Conservation (phyloP, 345 rosid species). For the Capsella bursapastoris region DNA sequence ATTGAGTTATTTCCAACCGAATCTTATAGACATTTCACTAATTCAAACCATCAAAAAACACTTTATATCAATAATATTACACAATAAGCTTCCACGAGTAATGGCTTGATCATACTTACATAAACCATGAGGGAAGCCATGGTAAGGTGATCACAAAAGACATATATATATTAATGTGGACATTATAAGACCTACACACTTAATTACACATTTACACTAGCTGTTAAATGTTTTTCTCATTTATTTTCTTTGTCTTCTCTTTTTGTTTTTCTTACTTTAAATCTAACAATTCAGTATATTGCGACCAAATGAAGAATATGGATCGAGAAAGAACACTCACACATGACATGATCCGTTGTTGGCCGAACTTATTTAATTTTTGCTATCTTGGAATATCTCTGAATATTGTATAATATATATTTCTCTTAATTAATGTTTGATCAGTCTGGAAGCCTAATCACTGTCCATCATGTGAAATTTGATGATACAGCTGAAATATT, state of each 20-base stretch:
- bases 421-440: slow-evolving; percentile 23
- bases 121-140: slow-evolving; percentile 4
- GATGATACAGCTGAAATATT: neutral
- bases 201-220: slow-evolving; percentile 5
- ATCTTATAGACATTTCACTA: too few relatives aligned
- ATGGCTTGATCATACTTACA: too few relatives aligned
- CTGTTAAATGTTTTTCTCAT: neutral
- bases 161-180: neutral
- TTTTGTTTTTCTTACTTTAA: neutral
- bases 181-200: slow-evolving; percentile 11
- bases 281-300: neutral
- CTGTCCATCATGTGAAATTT: slow-evolving; percentile 31
- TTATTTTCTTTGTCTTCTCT: neutral
- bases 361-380: slow-evolving; percentile 33
- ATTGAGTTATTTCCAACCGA: too few relatives aligned
- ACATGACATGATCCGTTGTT: slow-evolving; percentile 31
- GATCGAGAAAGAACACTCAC: slow-evolving; percentile 16
- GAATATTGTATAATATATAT: neutral
- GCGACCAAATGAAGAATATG: neutral
- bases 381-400: slow-evolving; percentile 14
- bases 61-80: too few relatives aligned
- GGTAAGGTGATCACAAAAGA: neutral
- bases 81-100: too few relatives aligned
- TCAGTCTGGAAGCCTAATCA: slow-evolving; percentile 36
- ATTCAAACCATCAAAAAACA: too few relatives aligned